Percentiles rank a stretch among this genome's conserved stretches.
phyloP scores from a whole-genome alignment of 2,329 filamentous ascomycete genomes.

The Colletotrichum truncatum region DNA sequence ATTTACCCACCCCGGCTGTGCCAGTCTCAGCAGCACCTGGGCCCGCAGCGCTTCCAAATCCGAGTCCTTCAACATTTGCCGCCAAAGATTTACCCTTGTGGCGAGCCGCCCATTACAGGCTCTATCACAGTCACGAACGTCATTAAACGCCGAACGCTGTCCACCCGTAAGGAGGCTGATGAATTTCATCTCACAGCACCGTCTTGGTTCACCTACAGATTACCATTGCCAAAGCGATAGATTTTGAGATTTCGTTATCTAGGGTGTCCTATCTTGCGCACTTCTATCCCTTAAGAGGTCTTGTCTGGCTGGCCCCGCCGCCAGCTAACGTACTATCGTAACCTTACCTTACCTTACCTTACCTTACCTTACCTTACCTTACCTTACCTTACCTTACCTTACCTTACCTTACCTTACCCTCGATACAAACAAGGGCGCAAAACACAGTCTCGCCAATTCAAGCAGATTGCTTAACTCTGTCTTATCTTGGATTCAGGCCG shows the following conservation, averaged over 20 bases:
- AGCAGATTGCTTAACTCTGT: background rate
- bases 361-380: no score
- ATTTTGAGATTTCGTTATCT: background rate
- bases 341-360: no score
- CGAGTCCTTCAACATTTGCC: background rate
- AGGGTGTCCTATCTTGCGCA: background rate
- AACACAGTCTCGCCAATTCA: no score
- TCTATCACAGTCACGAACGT: slow-evolving; percentile 17
- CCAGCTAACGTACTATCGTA: no score
- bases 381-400: background rate
- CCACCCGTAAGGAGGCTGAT: background rate
- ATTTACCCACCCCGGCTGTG: background rate
- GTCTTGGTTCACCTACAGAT: slow-evolving; percentile 12
- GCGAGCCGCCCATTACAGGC: slow-evolving; percentile 17
- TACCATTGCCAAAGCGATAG: background rate
- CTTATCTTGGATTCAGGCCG: background rate
- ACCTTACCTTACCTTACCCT: background rate
- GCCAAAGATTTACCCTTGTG: slow-evolving; percentile 10
- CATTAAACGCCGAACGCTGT: slow-evolving; percentile 18
- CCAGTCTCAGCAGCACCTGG: background rate
- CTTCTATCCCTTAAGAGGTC: background rate
- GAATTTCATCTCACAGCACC: background rate
- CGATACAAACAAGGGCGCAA: no score
- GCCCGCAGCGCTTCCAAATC: background rate
- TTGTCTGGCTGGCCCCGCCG: no score